Percentiles rank a stretch among this genome's conserved stretches.
These are phyloP conservation scores for Ciborinia camelliae DNA, from an alignment of 2,329 filamentous ascomycete genomes.

Conservation along the genomic window DNA sequence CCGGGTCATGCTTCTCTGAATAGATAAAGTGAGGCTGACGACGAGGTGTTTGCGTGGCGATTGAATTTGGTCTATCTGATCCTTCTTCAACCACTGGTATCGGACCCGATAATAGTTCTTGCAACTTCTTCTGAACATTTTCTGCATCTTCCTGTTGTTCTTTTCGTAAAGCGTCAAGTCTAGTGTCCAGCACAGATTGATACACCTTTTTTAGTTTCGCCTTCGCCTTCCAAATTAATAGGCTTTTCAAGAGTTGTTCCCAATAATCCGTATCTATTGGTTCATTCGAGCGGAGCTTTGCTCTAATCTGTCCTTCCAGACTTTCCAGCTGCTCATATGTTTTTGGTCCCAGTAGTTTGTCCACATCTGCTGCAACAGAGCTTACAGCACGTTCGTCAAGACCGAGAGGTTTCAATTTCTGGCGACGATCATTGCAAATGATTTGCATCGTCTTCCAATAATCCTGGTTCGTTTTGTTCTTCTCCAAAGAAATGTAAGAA, in stretches of 20 bases:
- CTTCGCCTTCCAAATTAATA: conserved; percentile 88
- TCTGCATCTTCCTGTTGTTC: conserved; percentile 66
- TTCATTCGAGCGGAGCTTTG: conserved; percentile 83
- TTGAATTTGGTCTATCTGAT: conserved; percentile 20
- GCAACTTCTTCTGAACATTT: conserved; percentile 50
- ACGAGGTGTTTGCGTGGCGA: conserved; percentile 20
- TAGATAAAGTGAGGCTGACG: conserved; percentile 39
- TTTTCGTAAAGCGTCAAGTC: conserved; percentile 62
- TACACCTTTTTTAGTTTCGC: conserved; percentile 78
- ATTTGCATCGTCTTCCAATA: conserved; percentile 92
- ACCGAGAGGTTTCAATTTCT: conserved; percentile 58
- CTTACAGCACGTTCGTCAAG: conserved; percentile 69
- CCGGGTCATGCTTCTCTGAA: conserved; percentile 55
- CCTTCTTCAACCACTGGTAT: conserved; percentile 33
- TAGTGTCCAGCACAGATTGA: conserved; percentile 68
- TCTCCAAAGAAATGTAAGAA: conserved; percentile 79
- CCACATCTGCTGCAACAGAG: conserved; percentile 83
- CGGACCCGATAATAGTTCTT: conserved; percentile 45
- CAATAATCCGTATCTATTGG: conserved; percentile 92
- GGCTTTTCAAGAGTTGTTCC: conserved; percentile 83
- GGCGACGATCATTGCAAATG: conserved; percentile 73
- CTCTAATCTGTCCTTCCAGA: conserved; percentile 81
- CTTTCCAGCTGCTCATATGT: conserved; percentile 79
- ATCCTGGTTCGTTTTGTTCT: conserved; percentile 70
- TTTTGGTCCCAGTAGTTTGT: conserved; percentile 82